Evolutionary conservation across 1,139 yeast species (phyloP).

Genomic region (Insectozyma bohioensis): DNA sequence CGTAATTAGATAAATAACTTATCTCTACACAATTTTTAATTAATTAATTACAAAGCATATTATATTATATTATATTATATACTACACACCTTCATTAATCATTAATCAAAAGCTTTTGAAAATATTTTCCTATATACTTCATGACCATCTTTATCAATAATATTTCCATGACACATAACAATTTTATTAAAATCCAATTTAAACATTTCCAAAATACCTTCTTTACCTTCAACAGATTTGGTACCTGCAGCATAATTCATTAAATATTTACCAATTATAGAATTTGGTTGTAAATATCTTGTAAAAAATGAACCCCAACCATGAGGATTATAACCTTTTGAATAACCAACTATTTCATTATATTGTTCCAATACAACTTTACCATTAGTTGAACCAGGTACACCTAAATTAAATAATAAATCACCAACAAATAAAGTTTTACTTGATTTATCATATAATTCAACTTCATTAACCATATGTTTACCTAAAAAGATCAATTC

Average conservation of each 20-base stretch:
- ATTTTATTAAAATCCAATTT: constrained; percentile 49
- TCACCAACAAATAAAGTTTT: constrained; percentile 50
- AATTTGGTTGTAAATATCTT: constrained; percentile 31
- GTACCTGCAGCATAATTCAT: constrained; percentile 20
- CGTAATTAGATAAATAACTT: too few relatives aligned
- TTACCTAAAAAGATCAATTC: constrained; percentile 48
- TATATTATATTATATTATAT: too few relatives aligned
- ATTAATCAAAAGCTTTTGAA: too few relatives aligned
- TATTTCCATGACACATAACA: constrained; percentile 58
- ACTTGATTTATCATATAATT: constrained; percentile 38
- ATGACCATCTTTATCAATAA: constrained; percentile 43
- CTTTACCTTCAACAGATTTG: constrained; percentile 25
- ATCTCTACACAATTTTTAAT: too few relatives aligned
- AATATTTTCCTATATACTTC: constrained; percentile 19
- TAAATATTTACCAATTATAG: constrained; percentile 20
- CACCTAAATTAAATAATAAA: constrained; percentile 42
- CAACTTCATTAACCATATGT: constrained; percentile 53
- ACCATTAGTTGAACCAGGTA: constrained; percentile 11
- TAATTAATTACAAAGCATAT: too few relatives aligned
- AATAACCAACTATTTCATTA: constrained; percentile 38
- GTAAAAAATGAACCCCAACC: constrained; percentile 29
- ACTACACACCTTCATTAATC: too few relatives aligned
- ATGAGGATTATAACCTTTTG: constrained; percentile 25
- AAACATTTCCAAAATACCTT: constrained; percentile 29
- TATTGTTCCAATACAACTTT: constrained; percentile 21